phyloP scores from a whole-genome alignment of 1,284 basidiomycete species.

The Trichosporon sp. region DNA sequence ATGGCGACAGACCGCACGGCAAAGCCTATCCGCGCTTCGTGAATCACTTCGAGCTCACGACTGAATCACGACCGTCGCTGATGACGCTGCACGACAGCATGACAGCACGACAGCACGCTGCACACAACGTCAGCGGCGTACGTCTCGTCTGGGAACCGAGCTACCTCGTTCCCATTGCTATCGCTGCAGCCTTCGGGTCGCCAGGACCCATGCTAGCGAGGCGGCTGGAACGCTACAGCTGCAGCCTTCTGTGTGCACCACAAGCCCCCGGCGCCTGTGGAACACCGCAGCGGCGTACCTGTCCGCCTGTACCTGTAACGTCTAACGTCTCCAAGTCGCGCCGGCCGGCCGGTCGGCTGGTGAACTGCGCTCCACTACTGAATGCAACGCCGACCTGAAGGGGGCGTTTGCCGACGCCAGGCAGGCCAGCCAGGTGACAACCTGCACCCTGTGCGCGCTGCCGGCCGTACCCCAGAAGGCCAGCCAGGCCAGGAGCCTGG shows the following conservation, averaged over 20 bases:
- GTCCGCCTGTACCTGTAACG: neutral
- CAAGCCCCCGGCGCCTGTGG: neutral
- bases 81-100: neutral
- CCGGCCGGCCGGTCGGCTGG: neutral
- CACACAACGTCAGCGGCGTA: neutral
- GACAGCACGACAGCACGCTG: no score
- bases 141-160: neutral
- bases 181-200: no score
- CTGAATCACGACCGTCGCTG: neutral
- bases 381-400: neutral
- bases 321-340: neutral
- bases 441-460: neutral
- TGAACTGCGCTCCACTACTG: neutral
- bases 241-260: no score
- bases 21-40: neutral
- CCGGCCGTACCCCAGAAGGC: neutral
- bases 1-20: neutral
- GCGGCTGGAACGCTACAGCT: no score
- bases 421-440: neutral
- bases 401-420: neutral
- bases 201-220: no score
- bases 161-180: neutral
- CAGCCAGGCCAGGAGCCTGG: no score
- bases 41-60: neutral
- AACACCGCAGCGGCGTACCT: neutral